Evolutionary conservation across 2,329 filamentous ascomycete genomes (phyloP).

Genomic region (Beauveria sp.): DNA sequence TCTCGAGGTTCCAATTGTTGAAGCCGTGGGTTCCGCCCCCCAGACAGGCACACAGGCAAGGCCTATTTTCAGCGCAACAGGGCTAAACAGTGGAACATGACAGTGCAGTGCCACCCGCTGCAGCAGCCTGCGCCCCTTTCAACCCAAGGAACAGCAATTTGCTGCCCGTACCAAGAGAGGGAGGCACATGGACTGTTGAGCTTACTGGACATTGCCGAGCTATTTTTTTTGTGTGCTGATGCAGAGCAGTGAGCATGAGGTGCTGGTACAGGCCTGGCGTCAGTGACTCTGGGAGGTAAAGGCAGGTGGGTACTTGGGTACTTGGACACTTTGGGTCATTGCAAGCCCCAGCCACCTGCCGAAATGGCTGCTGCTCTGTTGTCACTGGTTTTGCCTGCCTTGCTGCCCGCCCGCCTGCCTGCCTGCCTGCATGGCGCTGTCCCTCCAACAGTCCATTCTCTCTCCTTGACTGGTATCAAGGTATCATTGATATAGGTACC

Average conservation of each 20-base stretch:
- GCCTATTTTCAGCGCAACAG: slow-evolving; percentile 11
- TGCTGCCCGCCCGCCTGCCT: neutral
- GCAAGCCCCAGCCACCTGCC: neutral
- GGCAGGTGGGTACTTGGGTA: too few species aligned
- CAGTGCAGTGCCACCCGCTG: slow-evolving; percentile 1
- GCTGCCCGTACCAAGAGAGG: neutral
- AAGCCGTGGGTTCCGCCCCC: slow-evolving; percentile 1
- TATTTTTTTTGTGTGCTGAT: too few species aligned
- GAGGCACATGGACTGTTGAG: neutral
- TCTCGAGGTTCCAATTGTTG: too few species aligned
- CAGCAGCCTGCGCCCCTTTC: slow-evolving; percentile 2
- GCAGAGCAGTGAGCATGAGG: too few species aligned
- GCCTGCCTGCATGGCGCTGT: neutral
- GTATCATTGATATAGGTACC: too few species aligned
- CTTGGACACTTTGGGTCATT: too few species aligned
- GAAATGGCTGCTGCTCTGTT: neutral
- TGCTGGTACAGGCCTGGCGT: too few species aligned
- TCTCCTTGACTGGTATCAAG: too few species aligned
- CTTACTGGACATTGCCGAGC: too few species aligned
- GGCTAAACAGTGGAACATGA: slow-evolving; percentile 10
- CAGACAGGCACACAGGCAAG: neutral
- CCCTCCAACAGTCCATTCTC: neutral
- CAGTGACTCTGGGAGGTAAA: too few species aligned
- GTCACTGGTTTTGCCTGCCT: neutral
- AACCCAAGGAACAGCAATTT: neutral